Evolutionary conservation across 208 protist genomes (phyloP).

Genomic region (Trypanosoma cruzi): DNA sequence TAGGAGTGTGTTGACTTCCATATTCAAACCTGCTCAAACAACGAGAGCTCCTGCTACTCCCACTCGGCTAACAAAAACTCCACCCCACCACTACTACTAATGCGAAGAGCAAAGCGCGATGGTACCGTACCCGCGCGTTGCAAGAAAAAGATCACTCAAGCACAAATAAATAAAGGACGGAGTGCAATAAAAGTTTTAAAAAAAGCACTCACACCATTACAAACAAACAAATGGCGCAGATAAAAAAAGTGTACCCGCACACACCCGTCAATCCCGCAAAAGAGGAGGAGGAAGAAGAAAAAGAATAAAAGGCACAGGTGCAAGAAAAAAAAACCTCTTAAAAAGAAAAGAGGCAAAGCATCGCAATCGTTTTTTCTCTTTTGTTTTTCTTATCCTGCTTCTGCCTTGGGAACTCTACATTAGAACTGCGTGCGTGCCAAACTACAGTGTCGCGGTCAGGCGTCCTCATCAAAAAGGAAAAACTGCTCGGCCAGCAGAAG

Average conservation of each 20-base stretch:
- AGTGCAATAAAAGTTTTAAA: background rate
- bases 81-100: background rate
- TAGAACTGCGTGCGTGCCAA: background rate
- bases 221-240: background rate
- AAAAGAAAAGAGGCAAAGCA: background rate
- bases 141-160: background rate
- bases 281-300: background rate
- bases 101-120: background rate
- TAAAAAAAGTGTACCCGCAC: too few relatives aligned
- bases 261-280: background rate
- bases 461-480: constrained; percentile 60
- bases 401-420: constrained; percentile 9
- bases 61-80: background rate
- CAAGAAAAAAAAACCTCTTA: background rate
- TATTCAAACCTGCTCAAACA: constrained; percentile 39
- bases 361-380: background rate
- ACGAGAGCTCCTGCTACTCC: background rate
- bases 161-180: constrained; percentile 5
- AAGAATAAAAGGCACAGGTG: background rate
- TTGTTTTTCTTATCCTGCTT: background rate
- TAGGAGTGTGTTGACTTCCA: constrained; percentile 79
- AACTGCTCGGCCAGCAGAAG: constrained; percentile 75
- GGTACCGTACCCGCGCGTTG: background rate
- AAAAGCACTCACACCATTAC: background rate
- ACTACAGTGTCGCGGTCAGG: background rate